Evolutionary conservation across 768 basidiomycete genomes (phyloP), one percentile per base, ranked within the genome.

Genomic region (Pulveroboletus frians): DNA sequence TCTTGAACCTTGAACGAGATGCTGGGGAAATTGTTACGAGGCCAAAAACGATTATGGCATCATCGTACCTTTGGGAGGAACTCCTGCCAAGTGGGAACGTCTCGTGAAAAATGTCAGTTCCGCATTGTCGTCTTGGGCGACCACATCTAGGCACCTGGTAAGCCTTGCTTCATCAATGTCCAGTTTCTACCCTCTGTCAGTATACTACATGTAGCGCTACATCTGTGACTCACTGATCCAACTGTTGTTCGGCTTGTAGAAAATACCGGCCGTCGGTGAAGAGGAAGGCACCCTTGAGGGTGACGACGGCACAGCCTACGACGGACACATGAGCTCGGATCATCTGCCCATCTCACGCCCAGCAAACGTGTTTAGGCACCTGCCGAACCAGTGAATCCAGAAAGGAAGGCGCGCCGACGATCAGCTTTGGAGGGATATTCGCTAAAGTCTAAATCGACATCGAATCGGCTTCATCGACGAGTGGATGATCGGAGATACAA

Each of bases 181-280:
- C 95, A 99, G 53, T 93, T 92, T 41, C 85, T 88, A 57, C 6
- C 13, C 2, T 23, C 18, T 8, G 4, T 65, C 21, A 57, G 39
- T 40, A 43, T 8, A 30, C 8, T 26, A n/a, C 42, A 6, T 15
- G 27, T 5, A 18, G 9, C 11, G 39, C 20, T 11, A 27, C 4
- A 38, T 37, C 3, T 21, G 17, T 15, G 18, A 23, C 81, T 65
- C 56, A 89, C 91, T 76, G 53, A 66, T 94, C 92, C 55, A 99
- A 72, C 68, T 99, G 91, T 54, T 92, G 79, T 52, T 78, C 81
- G 0, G 96, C 96, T 69, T 99, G 95, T 29, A 97, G 71, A 62
- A 88, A 96, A 63, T 99, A 99, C 39, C 95, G 73, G 3, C 95
- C 96, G 71, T 99, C 95, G 3, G 95, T 98, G 71, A 95, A 98